Conservation (phyloP, 2,329 filamentous ascomycete species). For the Colletotrichum abscissum region DNA sequence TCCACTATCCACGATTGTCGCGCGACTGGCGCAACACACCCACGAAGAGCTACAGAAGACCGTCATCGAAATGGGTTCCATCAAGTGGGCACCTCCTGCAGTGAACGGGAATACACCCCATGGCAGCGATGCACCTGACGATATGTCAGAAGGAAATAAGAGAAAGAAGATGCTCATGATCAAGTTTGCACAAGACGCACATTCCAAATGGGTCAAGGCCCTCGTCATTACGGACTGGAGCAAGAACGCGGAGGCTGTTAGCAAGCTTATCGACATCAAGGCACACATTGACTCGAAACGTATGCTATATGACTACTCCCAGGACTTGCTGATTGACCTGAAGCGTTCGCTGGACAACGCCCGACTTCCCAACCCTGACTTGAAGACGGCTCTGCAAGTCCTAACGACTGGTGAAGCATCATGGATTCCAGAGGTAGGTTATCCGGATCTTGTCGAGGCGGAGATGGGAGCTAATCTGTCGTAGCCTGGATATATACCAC, state of each 20-base stretch:
- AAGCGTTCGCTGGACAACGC: slow-evolving; percentile 79
- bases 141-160: slow-evolving; percentile 73
- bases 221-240: slow-evolving; percentile 93
- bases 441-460: background rate
- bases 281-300: slow-evolving; percentile 76
- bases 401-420: slow-evolving; percentile 81
- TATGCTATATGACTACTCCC: slow-evolving; percentile 67
- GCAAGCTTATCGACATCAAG: slow-evolving; percentile 89
- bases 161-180: slow-evolving; percentile 81
- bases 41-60: slow-evolving; percentile 81
- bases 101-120: slow-evolving; percentile 63
- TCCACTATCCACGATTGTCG: slow-evolving; percentile 79
- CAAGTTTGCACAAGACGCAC: slow-evolving; percentile 81
- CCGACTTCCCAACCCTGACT: slow-evolving; percentile 88
- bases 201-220: slow-evolving; percentile 92
- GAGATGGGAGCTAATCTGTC: slow-evolving; percentile 14
- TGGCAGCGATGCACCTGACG: slow-evolving; percentile 55
- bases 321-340: slow-evolving; percentile 75
- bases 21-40: slow-evolving; percentile 83
- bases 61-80: slow-evolving; percentile 76
- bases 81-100: slow-evolving; percentile 65
- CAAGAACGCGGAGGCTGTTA: slow-evolving; percentile 80
- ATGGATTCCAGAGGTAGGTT: slow-evolving; percentile 81
- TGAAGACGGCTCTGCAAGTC: slow-evolving; percentile 88
- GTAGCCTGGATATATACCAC: slow-evolving; percentile 81